A percentile compares a stretch with the other conserved stretches of the same genome.
phyloP scores from a whole-genome alignment of 768 basidiomycete genomes.

The Collybia sp. region DNA sequence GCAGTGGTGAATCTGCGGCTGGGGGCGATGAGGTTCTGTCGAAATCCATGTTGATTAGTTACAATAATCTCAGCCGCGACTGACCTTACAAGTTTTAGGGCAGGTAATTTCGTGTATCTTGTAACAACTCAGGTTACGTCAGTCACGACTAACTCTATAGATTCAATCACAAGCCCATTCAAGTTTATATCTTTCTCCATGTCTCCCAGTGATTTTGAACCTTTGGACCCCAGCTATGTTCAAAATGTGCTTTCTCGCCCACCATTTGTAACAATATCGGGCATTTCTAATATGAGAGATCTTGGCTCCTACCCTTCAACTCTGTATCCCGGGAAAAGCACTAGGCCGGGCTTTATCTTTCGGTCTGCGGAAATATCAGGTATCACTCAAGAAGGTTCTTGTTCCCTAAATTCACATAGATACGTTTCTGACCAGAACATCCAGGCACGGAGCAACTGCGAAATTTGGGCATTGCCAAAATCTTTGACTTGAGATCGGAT shows the following conservation, averaged over 20 bases:
- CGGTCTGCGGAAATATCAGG: conserved; percentile 72
- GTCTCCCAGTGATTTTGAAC: conserved; percentile 38
- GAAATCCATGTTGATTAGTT: conserved; percentile 41
- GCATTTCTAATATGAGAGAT: conserved; percentile 74
- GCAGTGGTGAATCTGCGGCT: conserved; percentile 45
- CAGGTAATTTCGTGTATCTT: conserved; percentile 30
- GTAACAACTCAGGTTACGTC: neutral
- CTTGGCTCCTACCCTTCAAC: conserved; percentile 58
- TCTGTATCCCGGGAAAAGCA: conserved; percentile 41
- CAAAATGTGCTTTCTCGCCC: conserved; percentile 57
- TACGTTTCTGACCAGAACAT: conserved; percentile 1
- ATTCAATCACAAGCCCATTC: too few relatives aligned
- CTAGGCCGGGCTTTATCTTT: conserved; percentile 52
- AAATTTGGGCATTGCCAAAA: conserved; percentile 57
- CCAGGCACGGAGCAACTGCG: conserved; percentile 55
- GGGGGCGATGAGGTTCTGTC: conserved; percentile 57
- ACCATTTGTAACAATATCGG: conserved; percentile 68
- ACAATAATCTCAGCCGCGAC: conserved; percentile 14
- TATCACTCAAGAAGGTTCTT: conserved; percentile 65
- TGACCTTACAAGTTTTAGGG: conserved; percentile 27
- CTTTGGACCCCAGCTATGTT: conserved; percentile 65
- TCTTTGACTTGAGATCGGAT: conserved; percentile 79
- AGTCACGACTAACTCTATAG: conserved; percentile 2
- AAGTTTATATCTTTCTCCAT: too few relatives aligned
- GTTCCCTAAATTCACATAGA: neutral